Base-by-base conservation (phyloP, 352 stramenopile genomes). In the Chrysophaeum taylorii region DNA sequence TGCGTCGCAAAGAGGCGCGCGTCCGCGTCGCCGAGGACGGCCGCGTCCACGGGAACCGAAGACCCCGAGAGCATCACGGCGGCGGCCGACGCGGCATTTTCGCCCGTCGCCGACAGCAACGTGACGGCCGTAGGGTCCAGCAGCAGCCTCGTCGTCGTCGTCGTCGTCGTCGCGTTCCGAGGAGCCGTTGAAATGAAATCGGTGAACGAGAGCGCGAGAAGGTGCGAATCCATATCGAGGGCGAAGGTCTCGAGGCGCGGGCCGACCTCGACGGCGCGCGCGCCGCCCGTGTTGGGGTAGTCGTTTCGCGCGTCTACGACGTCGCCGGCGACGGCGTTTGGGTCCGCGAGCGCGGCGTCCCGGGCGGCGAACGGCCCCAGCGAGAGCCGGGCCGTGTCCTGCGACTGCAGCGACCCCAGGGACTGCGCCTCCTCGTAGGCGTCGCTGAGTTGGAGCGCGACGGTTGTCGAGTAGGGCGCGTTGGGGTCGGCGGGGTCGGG, bases 401-500 rank as follows among this genome's bases (percentile, higher is more conserved):
- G 45, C 45, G 45, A 33, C 7, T 27, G 9, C 45, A 57, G 45
- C 12, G 45, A 33, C 45, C 5, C n/a, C 45, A 25, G n/a, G 7
- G 45, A 12, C 45, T 5, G 23, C 12, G 45, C 45, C 23, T 57
- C 45, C 5, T 18, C 15, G 53, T 64, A 64, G 15, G 15, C 53
- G 53, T 5, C 53, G 15, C 53, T n/a, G 7, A 64, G 33, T 33
- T 7, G 4, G 7, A 64, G 33, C 15, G 53, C 53, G 27, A 64
- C 29, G 15, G 33, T 64, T 33, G 53, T 42, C 53, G 53, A 35
- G 53, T 64, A 64, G 16, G 53, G 53, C 29, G 53, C 53, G 7
- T 25, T 12, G 9, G 27, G 4, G 15, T 35, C 53, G 12, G 53
- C 53, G 16, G 33, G 9, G 29, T 42, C 12, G 53, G 29, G 7